These are phyloP conservation scores for Xerocomus amazonicus DNA, from an alignment of 1,284 basidiomycete genomes.

Conservation along the genomic window DNA sequence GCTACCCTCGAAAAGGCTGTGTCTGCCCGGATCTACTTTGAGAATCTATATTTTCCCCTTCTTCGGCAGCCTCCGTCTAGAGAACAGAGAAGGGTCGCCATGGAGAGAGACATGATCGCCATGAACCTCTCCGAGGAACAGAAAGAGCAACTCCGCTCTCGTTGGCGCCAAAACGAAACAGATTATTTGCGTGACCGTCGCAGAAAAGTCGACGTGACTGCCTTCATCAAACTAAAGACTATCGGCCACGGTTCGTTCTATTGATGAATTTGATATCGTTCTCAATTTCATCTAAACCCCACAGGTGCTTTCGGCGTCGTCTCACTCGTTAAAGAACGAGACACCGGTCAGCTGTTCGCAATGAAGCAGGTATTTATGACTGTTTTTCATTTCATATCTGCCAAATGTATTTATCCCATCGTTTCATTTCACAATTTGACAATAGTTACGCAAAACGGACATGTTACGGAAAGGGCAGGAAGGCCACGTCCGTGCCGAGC, in stretches of 20 bases:
- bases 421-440: constrained; percentile 22
- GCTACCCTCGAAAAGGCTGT: constrained; percentile 92
- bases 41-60: constrained; percentile 93
- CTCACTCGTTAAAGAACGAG: constrained; percentile 81
- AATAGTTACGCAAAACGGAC: constrained; percentile 87
- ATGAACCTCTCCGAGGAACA: constrained; percentile 69
- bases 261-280: constrained; percentile 25
- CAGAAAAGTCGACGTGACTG: constrained; percentile 77
- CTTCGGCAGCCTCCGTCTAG: constrained; percentile 80
- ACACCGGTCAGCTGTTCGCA: constrained; percentile 80
- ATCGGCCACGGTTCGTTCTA: constrained; percentile 82
- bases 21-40: constrained; percentile 91
- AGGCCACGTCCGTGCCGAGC: constrained; percentile 89
- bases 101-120: constrained; percentile 83
- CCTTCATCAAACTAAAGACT: constrained; percentile 88
- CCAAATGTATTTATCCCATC: constrained; percentile 27
- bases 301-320: constrained; percentile 95
- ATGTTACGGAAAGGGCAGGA: constrained; percentile 99
- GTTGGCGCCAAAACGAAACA: constrained; percentile 86
- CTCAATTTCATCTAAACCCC: constrained; percentile 27
- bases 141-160: constrained; percentile 68
- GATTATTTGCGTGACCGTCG: constrained; percentile 84
- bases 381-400: constrained; percentile 27
- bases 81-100: constrained; percentile 78
- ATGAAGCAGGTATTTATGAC: constrained; percentile 83